These are phyloP conservation scores for Nakaseomyces uthaithaninus DNA, from an alignment of 1,139 yeast genomes.

Conservation along the genomic window DNA sequence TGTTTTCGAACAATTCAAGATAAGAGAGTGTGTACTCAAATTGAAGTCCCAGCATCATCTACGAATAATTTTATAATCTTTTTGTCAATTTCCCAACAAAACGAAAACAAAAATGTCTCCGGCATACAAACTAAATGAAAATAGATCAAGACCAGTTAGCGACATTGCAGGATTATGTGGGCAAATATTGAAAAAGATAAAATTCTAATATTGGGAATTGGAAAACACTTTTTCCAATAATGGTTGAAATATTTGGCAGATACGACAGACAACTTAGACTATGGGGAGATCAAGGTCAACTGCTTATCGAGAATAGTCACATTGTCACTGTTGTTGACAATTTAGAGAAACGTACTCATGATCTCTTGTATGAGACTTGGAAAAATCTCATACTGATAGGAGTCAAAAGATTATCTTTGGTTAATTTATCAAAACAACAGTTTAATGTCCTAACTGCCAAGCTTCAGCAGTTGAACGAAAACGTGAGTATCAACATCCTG, in stretches of 20 bases:
- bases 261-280: slow-evolving; percentile 85
- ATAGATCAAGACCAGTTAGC: too few relatives aligned
- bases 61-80: too few relatives aligned
- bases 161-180: too few relatives aligned
- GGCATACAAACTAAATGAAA: too few relatives aligned
- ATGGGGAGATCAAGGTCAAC: slow-evolving; percentile 80
- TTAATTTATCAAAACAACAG: slow-evolving; percentile 36
- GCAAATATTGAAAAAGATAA: too few relatives aligned
- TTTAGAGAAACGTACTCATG: not conserved
- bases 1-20: too few relatives aligned
- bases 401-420: slow-evolving; percentile 53
- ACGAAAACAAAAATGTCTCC: too few relatives aligned
- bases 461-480: not conserved
- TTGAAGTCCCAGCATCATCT: too few relatives aligned
- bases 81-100: too few relatives aligned
- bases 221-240: not conserved
- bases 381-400: slow-evolving; percentile 83
- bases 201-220: not conserved
- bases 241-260: slow-evolving; percentile 26
- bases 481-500: not conserved
- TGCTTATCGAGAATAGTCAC: not conserved
- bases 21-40: too few relatives aligned
- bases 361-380: slow-evolving; percentile 4
- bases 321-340: slow-evolving; percentile 1
- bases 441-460: not conserved